These are phyloP conservation scores for Lactarius tabidus DNA, from an alignment of 768 basidiomycete species.

Conservation along the genomic window DNA sequence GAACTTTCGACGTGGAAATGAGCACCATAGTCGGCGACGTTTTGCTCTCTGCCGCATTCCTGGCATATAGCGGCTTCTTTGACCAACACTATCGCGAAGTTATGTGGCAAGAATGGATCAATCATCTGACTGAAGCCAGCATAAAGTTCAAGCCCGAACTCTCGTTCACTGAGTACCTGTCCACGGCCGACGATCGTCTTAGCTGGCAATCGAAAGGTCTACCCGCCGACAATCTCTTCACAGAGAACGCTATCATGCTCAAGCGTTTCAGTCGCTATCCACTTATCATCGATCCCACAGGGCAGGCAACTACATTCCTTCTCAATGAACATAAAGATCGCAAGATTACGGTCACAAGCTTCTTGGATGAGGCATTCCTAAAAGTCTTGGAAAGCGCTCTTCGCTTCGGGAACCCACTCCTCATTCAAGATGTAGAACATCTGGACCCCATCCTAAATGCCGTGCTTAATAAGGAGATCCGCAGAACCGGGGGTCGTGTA, in stretches of 20 bases:
- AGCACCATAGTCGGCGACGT: slow-evolving; percentile 98
- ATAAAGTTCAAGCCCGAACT: slow-evolving; percentile 92
- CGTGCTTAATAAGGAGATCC: slow-evolving; percentile 94
- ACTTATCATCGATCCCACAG: slow-evolving; percentile 95
- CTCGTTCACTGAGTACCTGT: slow-evolving; percentile 91
- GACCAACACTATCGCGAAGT: slow-evolving; percentile 97
- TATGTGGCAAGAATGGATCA: slow-evolving; percentile 96
- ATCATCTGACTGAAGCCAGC: slow-evolving; percentile 82
- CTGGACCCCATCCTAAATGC: slow-evolving; percentile 97
- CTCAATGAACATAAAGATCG: slow-evolving; percentile 92
- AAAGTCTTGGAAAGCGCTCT: slow-evolving; percentile 98
- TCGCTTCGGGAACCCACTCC: slow-evolving; percentile 94
- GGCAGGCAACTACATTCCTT: slow-evolving; percentile 92
- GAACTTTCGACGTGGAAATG: slow-evolving; percentile 97
- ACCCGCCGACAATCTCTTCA: slow-evolving; percentile 93
- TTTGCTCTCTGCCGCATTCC: slow-evolving; percentile 89
- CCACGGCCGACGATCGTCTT: slow-evolving; percentile 93
- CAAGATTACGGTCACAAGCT: slow-evolving; percentile 97
- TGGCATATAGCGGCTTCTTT: slow-evolving; percentile 97
- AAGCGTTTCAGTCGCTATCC: slow-evolving; percentile 98
- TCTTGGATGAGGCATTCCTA: slow-evolving; percentile 97
- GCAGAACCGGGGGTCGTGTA: slow-evolving; percentile 94
- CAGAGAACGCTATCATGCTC: slow-evolving; percentile 99
- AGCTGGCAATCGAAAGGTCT: slow-evolving; percentile 94
- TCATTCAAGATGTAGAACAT: slow-evolving; percentile 97